phyloP scores from a whole-genome alignment of 495 filamentous ascomycete genomes.

The Aspergillus carlsbadensis region DNA sequence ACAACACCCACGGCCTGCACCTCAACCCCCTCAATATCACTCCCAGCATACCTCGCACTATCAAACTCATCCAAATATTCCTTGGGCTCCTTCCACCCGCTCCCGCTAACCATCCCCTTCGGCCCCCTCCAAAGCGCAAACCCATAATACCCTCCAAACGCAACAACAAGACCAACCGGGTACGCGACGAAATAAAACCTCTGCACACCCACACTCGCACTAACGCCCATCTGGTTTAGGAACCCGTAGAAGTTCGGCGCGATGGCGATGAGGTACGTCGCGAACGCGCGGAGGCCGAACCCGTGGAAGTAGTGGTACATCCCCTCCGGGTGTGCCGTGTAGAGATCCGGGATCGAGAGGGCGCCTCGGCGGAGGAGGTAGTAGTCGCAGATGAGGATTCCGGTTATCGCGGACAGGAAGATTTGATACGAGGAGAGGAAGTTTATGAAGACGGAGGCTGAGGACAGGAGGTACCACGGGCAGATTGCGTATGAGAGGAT shows the following conservation, averaged over 20 bases:
- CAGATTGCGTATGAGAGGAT: conserved; percentile 32
- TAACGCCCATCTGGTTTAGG: conserved; percentile 37
- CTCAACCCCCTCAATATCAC: neutral
- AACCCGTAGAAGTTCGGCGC: conserved; percentile 38
- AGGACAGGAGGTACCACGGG: conserved; percentile 34
- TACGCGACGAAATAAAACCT: conserved; percentile 39
- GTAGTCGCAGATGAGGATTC: conserved; percentile 34
- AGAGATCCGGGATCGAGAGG: conserved; percentile 27
- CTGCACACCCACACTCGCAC: conserved; percentile 26
- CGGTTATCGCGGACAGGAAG: conserved; percentile 34
- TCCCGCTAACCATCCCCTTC: conserved; percentile 16
- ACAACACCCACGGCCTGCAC: neutral
- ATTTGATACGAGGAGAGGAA: conserved; percentile 35
- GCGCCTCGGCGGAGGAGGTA: conserved; percentile 29
- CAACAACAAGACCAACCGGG: conserved; percentile 28
- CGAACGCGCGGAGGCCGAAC: conserved; percentile 26
- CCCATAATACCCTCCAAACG: conserved; percentile 28
- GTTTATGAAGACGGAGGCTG: conserved; percentile 30
- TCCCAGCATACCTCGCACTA: neutral
- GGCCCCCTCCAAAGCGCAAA: conserved; percentile 15
- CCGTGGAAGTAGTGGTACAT: conserved; percentile 25
- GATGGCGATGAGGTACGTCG: conserved; percentile 27
- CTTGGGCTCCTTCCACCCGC: conserved; percentile 34
- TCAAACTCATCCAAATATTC: conserved; percentile 32
- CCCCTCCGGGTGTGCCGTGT: conserved; percentile 20